Base-by-base conservation (phyloP, 2,329 filamentous ascomycete species). In the Beauveria pseudobassiana region DNA sequence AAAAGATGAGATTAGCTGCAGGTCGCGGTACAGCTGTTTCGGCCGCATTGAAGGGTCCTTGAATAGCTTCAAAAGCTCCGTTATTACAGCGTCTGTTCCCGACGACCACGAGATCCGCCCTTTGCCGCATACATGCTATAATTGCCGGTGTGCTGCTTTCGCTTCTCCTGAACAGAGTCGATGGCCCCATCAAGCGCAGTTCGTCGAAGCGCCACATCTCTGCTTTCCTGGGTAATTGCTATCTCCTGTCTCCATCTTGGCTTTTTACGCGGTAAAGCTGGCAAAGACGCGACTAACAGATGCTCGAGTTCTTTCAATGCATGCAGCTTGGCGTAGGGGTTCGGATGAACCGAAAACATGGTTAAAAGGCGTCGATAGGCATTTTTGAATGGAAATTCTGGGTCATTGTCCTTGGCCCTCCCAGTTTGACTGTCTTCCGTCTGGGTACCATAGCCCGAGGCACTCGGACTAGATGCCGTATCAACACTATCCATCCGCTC, bases 301-400 rank as follows among this genome's bases (percentile, higher is more conserved):
- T 88, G 85, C 69, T 96, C 87, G 5, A 99, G 80, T 71, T 97
- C 91, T 64, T 88, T 87, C 5, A 98, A 78, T 0, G 90, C 88
- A 65, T 88, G 87, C 14, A 99, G 82, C 74, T 99, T 99, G 24
- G 85, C 82, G 67, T 89, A 89, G 0, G 95, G 95, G 70, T 95
- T 96, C 0, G 91, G 90, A 66, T 96, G 90, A 4, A 93, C 90
- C 48, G 90, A 91, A 67, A 99, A 96, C 77, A 91, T 92, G 65
- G 86, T 87, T 38, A 98, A 79, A 1, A 98, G 80, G 14, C 88
- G 86, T 66, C 86, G 82, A 70, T 96, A 97, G 0, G 92, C 89
- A 66, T 86, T 85, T 57, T 85, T 85, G 70, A 93, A 97, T 0
- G 90, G 90, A 67, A 96, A 96, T 45, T 89, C 86, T 2, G 75